A percentile compares a stretch with the other conserved stretches of the same genome.
Evolutionary conservation across 2,329 filamentous ascomycete genomes (phyloP).

Genomic region (Cytospora piceicola): DNA sequence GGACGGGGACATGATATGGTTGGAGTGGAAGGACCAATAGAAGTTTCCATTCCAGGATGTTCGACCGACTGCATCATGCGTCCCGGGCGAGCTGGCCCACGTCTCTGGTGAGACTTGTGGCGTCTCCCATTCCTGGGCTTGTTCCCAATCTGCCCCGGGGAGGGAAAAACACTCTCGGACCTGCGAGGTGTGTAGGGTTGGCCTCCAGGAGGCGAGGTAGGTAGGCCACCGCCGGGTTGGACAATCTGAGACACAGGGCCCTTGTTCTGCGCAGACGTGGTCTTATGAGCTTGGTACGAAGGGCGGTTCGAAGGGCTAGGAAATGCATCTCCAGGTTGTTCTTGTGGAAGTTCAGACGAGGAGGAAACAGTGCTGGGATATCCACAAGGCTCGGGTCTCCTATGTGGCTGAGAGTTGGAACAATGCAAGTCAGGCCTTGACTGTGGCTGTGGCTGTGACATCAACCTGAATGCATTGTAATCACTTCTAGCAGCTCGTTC

Average conservation of each 20-base stretch:
- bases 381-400: background rate
- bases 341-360: background rate
- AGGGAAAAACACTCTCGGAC: background rate
- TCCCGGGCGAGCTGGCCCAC: slow-evolving; percentile 12
- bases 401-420: background rate
- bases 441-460: background rate
- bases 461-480: background rate
- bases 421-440: background rate
- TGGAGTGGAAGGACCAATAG: background rate
- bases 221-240: background rate
- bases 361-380: background rate
- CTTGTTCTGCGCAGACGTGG: background rate
- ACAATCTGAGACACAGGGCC: background rate
- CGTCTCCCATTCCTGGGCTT: background rate
- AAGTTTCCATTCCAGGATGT: background rate
- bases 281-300: background rate
- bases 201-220: background rate
- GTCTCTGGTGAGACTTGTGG: background rate
- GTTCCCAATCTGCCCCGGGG: background rate
- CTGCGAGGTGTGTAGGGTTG: background rate
- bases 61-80: slow-evolving; percentile 18
- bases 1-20: background rate
- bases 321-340: background rate
- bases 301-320: background rate
- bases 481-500: background rate